Percentiles rank a stretch among this genome's conserved stretches.
Evolutionary conservation across 441 rosid genomes (phyloP).

Genomic region (Bocquillonia castaneifolia): DNA sequence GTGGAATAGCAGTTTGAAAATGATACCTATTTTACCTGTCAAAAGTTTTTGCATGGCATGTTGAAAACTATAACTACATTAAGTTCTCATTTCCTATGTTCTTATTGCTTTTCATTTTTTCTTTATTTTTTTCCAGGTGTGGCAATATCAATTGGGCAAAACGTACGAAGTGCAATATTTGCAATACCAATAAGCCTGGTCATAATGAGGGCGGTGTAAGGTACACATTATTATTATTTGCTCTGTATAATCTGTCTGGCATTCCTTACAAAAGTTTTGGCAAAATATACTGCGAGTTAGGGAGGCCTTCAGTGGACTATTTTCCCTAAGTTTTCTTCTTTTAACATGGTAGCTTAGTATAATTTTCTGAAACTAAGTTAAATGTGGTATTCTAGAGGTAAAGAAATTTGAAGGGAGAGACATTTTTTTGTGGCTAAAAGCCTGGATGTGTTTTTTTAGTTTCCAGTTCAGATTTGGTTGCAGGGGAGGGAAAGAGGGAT

Average conservation of each 20-base stretch:
- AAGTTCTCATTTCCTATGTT: neutral
- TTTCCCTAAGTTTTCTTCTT: neutral
- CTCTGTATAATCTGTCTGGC: neutral
- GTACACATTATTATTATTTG: slow-evolving; percentile 28
- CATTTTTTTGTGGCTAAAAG: neutral
- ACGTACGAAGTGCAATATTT: slow-evolving; percentile 82
- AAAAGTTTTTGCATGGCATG: neutral
- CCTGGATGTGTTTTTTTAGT: neutral
- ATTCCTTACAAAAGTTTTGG: neutral
- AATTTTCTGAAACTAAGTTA: neutral
- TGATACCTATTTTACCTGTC: neutral
- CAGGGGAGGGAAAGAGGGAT: neutral
- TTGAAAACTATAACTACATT: neutral
- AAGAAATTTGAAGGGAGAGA: neutral
- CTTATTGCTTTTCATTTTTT: neutral
- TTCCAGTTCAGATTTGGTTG: neutral
- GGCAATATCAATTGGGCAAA: slow-evolving; percentile 97
- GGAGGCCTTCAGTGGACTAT: neutral
- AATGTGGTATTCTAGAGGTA: neutral
- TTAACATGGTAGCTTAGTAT: too few relatives aligned
- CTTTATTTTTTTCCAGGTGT: slow-evolving; percentile 51
- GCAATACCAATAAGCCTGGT: slow-evolving; percentile 96
- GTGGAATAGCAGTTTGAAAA: neutral
- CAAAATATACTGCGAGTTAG: neutral
- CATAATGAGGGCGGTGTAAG: slow-evolving; percentile 92